Base-by-base conservation (phyloP, 2,329 filamentous ascomycete species). In the Eutypa lata region DNA sequence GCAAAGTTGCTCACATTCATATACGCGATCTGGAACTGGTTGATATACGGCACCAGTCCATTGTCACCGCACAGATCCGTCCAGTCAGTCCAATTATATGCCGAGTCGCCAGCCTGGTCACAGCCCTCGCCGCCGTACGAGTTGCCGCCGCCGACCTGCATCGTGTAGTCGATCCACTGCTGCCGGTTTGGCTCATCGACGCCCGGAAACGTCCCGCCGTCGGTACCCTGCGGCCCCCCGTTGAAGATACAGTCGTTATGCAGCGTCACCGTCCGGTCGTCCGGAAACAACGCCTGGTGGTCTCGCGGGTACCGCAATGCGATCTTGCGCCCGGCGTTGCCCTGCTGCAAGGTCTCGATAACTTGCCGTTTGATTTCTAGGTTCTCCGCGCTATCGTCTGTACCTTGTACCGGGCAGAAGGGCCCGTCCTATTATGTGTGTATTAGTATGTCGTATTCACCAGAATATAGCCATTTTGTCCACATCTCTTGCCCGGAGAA, bases 161-260 rank as follows among this genome's bases (percentile, higher is more conserved):
- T 50, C 13, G 50, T 42, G 52, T 58, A 58, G 35, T 58, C 51
- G n/a, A 47, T 28, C 56, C 56, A 58, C 1, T n/a, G 24, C 46
- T 54, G 44, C n/a, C 49, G 49, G 43, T 31, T 10, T n/a, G n/a
- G n/a, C 26, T 31, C 26, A 10, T 10, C 26, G 26, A 6, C 26
- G 26, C 26, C 19, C 7, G 56, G 56, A 24, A 51, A 57, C 8
- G 54, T 58, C 24, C 56, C 56, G 28, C 56, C 52, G 37, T 57
- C 56, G 35, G 43, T n/a, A 8, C 54, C 56, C 7, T 33, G 33
- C 2, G 54, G 60, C 67, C 73, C 22, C 65, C 62, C 8, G 65
- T 64, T 16, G 65, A 63, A n/a, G 63, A 65, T 22, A 66, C 66
- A 33, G 61, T 62, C 19, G 70, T 71, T 18, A 68, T 73, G 18